These are phyloP conservation scores for Hypoxylon crocopeplum DNA, from an alignment of 495 filamentous ascomycete genomes.

Conservation along the genomic window DNA sequence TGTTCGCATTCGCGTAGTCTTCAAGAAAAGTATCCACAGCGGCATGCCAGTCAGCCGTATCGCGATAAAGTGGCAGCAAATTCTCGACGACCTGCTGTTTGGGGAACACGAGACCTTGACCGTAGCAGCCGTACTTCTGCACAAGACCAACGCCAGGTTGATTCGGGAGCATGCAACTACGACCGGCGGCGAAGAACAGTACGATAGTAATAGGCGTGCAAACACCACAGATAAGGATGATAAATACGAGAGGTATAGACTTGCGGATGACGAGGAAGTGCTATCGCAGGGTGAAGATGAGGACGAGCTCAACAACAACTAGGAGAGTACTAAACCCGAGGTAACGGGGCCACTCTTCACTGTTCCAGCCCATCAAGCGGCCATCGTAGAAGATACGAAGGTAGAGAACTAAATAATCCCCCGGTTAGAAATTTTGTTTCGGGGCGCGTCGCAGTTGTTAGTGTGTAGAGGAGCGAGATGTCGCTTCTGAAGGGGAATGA, in stretches of 20 bases:
- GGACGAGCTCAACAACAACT: conserved; percentile 17
- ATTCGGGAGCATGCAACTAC: conserved; percentile 35
- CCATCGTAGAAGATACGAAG: conserved; percentile 65
- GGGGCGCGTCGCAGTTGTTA: no score
- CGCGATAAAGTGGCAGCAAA: conserved; percentile 48
- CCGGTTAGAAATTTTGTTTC: no score
- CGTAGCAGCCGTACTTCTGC: conserved; percentile 59
- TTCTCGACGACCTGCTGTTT: conserved; percentile 49
- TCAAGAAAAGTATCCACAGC: conserved; percentile 57
- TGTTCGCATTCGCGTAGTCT: conserved; percentile 47
- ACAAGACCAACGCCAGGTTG: conserved; percentile 42
- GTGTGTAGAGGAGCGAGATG: conserved; percentile 1
- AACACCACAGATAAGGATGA: conserved; percentile 28
- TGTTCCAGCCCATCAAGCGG: conserved; percentile 62
- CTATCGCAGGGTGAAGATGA: conserved; percentile 15
- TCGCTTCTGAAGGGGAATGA: no score
- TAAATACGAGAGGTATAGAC: conserved; percentile 5
- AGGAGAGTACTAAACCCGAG: conserved; percentile 47
- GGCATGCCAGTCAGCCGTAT: conserved; percentile 41
- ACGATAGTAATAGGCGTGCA: conserved; percentile 39
- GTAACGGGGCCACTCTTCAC: conserved; percentile 58
- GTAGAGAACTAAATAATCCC: no score
- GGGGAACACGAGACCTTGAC: conserved; percentile 45
- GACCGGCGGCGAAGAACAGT: conserved; percentile 48
- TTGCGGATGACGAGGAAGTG: conserved; percentile 7